Conservation (phyloP, 1,284 basidiomycete species). For the Malassezia equina region DNA sequence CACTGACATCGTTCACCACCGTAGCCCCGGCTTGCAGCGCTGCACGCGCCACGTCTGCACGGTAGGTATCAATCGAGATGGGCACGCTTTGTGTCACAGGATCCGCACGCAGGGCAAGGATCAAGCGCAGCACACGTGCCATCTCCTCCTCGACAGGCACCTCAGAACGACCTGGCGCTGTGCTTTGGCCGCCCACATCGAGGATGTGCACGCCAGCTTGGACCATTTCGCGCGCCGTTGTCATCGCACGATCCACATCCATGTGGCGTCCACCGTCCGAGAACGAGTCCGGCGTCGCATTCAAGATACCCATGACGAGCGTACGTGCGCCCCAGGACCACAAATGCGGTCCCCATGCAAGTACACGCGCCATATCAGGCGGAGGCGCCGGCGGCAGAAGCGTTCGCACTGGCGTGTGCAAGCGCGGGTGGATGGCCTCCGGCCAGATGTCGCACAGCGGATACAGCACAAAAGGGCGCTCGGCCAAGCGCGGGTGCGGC, state of each 20-base stretch:
- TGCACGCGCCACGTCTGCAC: constrained; percentile 65
- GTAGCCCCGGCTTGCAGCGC: constrained; percentile 75
- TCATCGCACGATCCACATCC: constrained; percentile 31
- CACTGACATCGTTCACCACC: constrained; percentile 88
- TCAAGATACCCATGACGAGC: constrained; percentile 84
- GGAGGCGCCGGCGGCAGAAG: constrained; percentile 12
- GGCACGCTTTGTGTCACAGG: constrained; percentile 50
- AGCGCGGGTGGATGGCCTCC: constrained; percentile 38
- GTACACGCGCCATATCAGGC: constrained; percentile 9
- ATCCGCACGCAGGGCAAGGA: constrained; percentile 39
- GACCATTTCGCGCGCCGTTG: constrained; percentile 26
- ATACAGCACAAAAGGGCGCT: constrained; percentile 82
- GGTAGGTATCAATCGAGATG: constrained; percentile 88
- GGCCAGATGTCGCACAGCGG: constrained; percentile 62
- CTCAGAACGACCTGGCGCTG: constrained; percentile 35
- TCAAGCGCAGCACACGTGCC: constrained; percentile 57
- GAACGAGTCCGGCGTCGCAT: constrained; percentile 92
- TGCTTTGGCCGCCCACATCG: constrained; percentile 85
- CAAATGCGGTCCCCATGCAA: background rate
- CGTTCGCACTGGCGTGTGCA: constrained; percentile 30
- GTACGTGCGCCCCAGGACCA: constrained; percentile 51
- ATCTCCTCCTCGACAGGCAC: constrained; percentile 58
- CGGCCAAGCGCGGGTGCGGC: constrained; percentile 70
- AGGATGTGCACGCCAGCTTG: constrained; percentile 59
- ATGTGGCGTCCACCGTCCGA: constrained; percentile 69